Evolutionary conservation across 148 eudicot genomes (phyloP).

Genomic region (Arctostaphylos glauca): DNA sequence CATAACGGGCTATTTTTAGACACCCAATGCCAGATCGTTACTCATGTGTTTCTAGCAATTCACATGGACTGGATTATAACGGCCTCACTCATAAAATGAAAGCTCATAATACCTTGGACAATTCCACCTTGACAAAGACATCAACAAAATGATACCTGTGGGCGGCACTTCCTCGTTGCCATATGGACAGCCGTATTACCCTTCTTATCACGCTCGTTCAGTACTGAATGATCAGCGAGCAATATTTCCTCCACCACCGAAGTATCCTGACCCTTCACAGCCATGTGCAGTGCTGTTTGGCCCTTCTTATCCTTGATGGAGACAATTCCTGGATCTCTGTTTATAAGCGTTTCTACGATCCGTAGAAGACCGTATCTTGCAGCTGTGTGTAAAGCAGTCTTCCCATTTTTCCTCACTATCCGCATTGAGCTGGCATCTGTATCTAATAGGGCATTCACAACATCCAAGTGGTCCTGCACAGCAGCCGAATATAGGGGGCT

Average conservation of each 20-base stretch:
- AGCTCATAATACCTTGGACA: not conserved
- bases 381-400: conserved; percentile 80
- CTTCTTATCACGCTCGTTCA: conserved; percentile 89
- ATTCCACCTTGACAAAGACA: not conserved
- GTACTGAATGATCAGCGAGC: conserved; percentile 65
- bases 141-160: conserved; percentile 50
- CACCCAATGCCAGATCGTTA: not conserved
- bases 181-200: conserved; percentile 85
- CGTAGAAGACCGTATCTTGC: conserved; percentile 66
- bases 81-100: not conserved
- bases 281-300: conserved; percentile 96
- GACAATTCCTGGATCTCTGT: conserved; percentile 59
- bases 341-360: conserved; percentile 61
- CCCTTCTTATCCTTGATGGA: conserved; percentile 84
- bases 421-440: conserved; percentile 43
- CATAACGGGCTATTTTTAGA: not conserved
- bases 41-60: not conserved
- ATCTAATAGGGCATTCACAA: conserved; percentile 71
- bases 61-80: not conserved
- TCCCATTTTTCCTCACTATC: conserved; percentile 85
- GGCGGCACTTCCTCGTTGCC: conserved; percentile 77
- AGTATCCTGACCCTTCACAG: conserved; percentile 85
- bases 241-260: conserved; percentile 63
- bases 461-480: conserved; percentile 63
- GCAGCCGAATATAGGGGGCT: conserved; percentile 92